Conservation (phyloP, 2,329 filamentous ascomycete species). For the Cercospora sojina region DNA sequence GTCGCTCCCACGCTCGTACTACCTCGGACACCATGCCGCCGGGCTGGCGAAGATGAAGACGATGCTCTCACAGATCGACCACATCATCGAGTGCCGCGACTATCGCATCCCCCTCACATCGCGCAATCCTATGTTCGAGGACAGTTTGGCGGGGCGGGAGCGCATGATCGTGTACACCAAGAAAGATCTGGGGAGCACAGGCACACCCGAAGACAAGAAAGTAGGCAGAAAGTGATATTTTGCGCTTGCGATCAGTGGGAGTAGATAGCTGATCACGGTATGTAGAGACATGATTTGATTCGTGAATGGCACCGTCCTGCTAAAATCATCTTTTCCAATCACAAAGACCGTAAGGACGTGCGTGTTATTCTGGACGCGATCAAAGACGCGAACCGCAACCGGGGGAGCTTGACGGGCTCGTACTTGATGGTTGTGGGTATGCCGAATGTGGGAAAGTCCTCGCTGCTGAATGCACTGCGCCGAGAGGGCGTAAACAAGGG, state of each 20-base stretch:
- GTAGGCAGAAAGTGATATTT: conserved; percentile 21
- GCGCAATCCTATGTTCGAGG: conserved; percentile 85
- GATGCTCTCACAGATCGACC: conserved; percentile 74
- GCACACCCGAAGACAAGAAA: conserved; percentile 34
- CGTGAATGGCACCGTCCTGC: conserved; percentile 55
- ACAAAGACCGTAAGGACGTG: conserved; percentile 46
- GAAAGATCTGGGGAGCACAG: conserved; percentile 65
- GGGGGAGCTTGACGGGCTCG: conserved; percentile 71
- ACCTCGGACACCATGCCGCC: conserved; percentile 84
- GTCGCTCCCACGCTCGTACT: conserved; percentile 85
- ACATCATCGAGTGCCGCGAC: conserved; percentile 93
- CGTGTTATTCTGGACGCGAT: conserved; percentile 52
- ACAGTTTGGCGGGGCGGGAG: conserved; percentile 67
- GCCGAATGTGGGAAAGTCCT: conserved; percentile 96
- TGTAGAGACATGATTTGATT: conserved; percentile 51
- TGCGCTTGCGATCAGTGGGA: conserved; percentile 18
- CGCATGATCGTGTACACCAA: conserved; percentile 91
- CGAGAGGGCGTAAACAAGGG: conserved; percentile 62
- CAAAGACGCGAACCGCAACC: conserved; percentile 50
- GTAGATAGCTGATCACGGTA: conserved; percentile 22
- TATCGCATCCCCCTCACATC: conserved; percentile 86
- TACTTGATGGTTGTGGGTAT: conserved; percentile 89
- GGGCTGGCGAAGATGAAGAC: conserved; percentile 80
- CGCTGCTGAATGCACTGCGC: conserved; percentile 84
- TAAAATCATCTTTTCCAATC: conserved; percentile 54